Base-by-base conservation (phyloP, 495 filamentous ascomycete genomes). In the Podospora comata region DNA sequence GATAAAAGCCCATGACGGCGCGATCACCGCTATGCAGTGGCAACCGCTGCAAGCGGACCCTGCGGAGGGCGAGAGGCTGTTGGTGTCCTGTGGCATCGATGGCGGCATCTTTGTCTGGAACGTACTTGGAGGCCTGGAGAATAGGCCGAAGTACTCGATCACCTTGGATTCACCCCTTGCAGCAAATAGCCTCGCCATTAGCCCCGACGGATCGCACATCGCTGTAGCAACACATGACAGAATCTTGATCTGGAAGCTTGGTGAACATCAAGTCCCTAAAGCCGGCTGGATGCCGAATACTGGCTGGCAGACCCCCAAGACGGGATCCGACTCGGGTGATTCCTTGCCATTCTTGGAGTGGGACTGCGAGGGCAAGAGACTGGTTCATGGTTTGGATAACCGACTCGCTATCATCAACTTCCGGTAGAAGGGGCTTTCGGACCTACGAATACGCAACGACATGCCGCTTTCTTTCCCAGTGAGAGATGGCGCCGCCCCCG, bases 291-390 rank as follows among this genome's bases (percentile, higher is more conserved):
- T 75, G 4, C 75, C 79, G 19, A 81, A 86, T 64, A 76, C 78
- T 0, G 83, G 82, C 7, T 85, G 83, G 83, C 74, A 80, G 18
- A 85, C 82, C 56, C 83, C 85, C n/a, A 80, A 76, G 28, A 72
- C 80, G 13, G 80, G 78, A 18, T 73, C 80, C 3, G 83, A 85
- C 13, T 15, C 69, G 1, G 79, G 82, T 13, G 84, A 86, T 39
- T 78, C 80, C 60, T 77, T 79, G 44, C 85, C 88, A 55, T 88
- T 86, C 67, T 74, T 94, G 20, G 85, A 86, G 60, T 96, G 92
- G 92, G 90, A 94, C 79, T 82, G 84, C 0, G 86, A 92, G 75
- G 90, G 91, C 2, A 87, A 89, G 71, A 89, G 86, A 73, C 82
- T 96, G 66, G 91, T 89, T 1, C 91, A 90, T 74, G 89, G 91